Percentiles rank a stretch among this genome's conserved stretches.
These are phyloP conservation scores for Poa pratensis DNA, from an alignment of 176 grass and related monocot genomes.

Conservation along the genomic window DNA sequence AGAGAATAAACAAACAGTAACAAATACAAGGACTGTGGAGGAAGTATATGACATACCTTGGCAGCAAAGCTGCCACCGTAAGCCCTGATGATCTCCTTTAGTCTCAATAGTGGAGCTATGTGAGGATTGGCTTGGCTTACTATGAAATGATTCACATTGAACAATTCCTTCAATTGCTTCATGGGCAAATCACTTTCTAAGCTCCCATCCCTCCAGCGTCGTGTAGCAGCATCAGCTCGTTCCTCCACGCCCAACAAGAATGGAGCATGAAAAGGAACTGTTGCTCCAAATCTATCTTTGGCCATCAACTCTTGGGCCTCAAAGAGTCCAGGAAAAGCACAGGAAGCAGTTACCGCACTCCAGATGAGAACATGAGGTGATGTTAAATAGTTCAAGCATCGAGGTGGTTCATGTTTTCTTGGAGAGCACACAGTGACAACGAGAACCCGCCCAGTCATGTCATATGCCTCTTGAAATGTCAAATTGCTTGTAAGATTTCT, in stretches of 20 bases:
- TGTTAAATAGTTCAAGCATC: conserved; percentile 93
- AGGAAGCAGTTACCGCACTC: conserved; percentile 93
- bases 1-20: conserved; percentile 33
- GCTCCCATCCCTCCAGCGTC: conserved; percentile 90
- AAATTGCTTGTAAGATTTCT: conserved; percentile 90
- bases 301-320: conserved; percentile 97
- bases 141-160: conserved; percentile 96
- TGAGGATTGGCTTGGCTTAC: conserved; percentile 96
- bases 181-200: conserved; percentile 96
- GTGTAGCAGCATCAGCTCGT: conserved; percentile 45
- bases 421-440: conserved; percentile 88
- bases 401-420: conserved; percentile 84
- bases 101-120: conserved; percentile 83
- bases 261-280: conserved; percentile 84
- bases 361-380: conserved; percentile 95
- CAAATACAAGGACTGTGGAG: not conserved
- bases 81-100: conserved; percentile 80
- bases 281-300: conserved; percentile 91
- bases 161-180: conserved; percentile 82
- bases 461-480: conserved; percentile 98
- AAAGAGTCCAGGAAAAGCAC: conserved; percentile 93
- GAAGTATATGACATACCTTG: conserved; percentile 59
- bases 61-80: conserved; percentile 88
- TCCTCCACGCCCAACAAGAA: conserved; percentile 61
- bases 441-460: conserved; percentile 85